A percentile compares a stretch with the other conserved stretches of the same genome.
These are phyloP conservation scores for Amanita jacksonii DNA, from an alignment of 768 basidiomycete species.

Conservation along the genomic window DNA sequence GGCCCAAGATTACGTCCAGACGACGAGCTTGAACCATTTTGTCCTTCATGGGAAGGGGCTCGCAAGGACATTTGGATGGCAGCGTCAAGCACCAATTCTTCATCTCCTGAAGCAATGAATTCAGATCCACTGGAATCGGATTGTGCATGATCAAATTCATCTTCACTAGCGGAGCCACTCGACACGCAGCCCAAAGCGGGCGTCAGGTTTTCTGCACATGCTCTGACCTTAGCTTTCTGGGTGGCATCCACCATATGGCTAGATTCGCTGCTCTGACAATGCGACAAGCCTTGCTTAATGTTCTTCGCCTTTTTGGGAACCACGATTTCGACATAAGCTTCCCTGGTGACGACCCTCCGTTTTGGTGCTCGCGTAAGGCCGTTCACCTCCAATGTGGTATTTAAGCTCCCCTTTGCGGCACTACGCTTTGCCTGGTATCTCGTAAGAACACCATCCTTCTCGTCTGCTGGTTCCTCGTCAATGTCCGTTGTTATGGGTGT, in stretches of 20 bases:
- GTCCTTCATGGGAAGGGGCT: conserved; percentile 15
- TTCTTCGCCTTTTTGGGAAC: conserved; percentile 10
- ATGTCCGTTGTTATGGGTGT: conserved; percentile 23
- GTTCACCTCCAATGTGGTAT: conserved; percentile 15
- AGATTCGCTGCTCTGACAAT: too few relatives aligned
- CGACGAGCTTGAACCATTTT: conserved; percentile 28
- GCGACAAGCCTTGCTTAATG: conserved; percentile 15
- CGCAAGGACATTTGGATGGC: conserved; percentile 49
- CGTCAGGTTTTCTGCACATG: too few relatives aligned
- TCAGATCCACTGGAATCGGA: conserved; percentile 55
- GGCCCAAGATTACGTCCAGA: conserved; percentile 24
- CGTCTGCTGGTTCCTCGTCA: conserved; percentile 15
- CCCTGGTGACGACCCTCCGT: conserved; percentile 24
- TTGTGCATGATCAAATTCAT: conserved; percentile 25
- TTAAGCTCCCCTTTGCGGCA: conserved; percentile 16
- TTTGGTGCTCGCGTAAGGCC: conserved; percentile 19
- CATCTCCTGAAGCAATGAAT: conserved; percentile 39
- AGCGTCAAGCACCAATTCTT: conserved; percentile 44
- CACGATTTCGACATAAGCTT: conserved; percentile 27
- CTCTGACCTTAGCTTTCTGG: too few relatives aligned
- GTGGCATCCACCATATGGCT: too few relatives aligned
- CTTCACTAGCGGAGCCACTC: conserved; percentile 18
- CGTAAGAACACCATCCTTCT: conserved; percentile 14
- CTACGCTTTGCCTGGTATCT: conserved; percentile 16
- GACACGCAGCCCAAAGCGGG: too few relatives aligned